phyloP scores from a whole-genome alignment of 2,329 filamentous ascomycete species.

The Penicillium psychrosexuale region DNA sequence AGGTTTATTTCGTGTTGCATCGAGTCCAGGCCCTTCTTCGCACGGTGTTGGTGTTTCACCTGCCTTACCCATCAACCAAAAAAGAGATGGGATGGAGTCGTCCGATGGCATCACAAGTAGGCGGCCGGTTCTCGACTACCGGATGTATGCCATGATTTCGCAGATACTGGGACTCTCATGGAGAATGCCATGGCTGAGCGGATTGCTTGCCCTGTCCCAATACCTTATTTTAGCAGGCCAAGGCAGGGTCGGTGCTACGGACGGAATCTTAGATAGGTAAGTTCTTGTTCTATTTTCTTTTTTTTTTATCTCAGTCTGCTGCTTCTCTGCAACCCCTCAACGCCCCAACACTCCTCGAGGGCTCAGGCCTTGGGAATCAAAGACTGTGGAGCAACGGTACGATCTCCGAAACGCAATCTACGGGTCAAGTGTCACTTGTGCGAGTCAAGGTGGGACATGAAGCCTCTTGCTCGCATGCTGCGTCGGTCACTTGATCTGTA shows the following conservation, averaged over 20 bases:
- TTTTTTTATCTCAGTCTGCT: slow-evolving; percentile 15
- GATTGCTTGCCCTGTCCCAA: slow-evolving; percentile 71
- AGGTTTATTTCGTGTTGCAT: slow-evolving; percentile 65
- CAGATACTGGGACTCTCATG: slow-evolving; percentile 69
- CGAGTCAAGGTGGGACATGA: slow-evolving; percentile 27
- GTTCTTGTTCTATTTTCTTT: slow-evolving; percentile 37
- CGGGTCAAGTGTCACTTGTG: slow-evolving; percentile 27
- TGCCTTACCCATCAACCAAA: slow-evolving; percentile 22
- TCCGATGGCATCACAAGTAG: slow-evolving; percentile 27
- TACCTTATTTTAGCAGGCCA: slow-evolving; percentile 70
- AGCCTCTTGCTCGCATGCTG: slow-evolving; percentile 52
- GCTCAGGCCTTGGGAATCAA: slow-evolving; percentile 19
- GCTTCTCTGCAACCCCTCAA: slow-evolving; percentile 5
- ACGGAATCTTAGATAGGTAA: slow-evolving; percentile 89
- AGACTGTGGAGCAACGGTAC: slow-evolving; percentile 31
- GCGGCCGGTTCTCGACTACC: slow-evolving; percentile 71
- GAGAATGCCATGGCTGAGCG: slow-evolving; percentile 89
- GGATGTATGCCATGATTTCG: slow-evolving; percentile 69
- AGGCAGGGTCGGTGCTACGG: slow-evolving; percentile 68
- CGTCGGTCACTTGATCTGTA: slow-evolving; percentile 59
- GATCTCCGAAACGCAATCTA: slow-evolving; percentile 36
- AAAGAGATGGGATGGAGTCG: slow-evolving; percentile 32
- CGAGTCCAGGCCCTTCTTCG: slow-evolving; percentile 52
- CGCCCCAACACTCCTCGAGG: slow-evolving; percentile 4
- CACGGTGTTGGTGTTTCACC: slow-evolving; percentile 27